Base-by-base conservation (phyloP, 2,329 filamentous ascomycete genomes). In the Alternaria gaisen region DNA sequence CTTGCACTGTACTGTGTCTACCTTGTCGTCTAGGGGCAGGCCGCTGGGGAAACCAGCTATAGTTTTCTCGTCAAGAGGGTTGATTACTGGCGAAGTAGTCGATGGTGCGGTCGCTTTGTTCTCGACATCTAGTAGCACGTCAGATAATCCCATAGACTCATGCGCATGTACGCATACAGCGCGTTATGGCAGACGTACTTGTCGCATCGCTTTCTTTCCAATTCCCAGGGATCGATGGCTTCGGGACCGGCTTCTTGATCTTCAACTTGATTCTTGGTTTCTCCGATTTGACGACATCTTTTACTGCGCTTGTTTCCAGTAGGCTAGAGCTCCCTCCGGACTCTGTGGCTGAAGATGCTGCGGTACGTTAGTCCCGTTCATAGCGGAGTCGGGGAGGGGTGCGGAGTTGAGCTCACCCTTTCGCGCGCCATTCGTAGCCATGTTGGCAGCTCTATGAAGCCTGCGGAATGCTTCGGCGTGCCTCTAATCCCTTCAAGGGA, bases 1-100 rank as follows among this genome's bases (percentile, higher is more conserved):
- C 77, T 95, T 97, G 85, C 94, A 99, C 68, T 82, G 80, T 52
- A 95, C 89, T 10, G 92, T 86, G 65, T 97, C 92, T 11, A 91
- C 87, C 58, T 84, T 85, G 73, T 97, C 94, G 70, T 93, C 90
- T 68, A 97, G 85, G 0, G 93, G 93, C 59, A 90, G 88, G 63
- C 93, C 92, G 47, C 90, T 94, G 4, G 88, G 85, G 78, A 97
- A 97, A 5, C 91, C 91, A 61, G 92, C 88, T 69, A 91, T 87
- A 14, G 91, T 88, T 63, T 84, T 87, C 61, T 93, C 89, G 71
- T 96, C 92, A 53, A 97, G 86, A 54, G 88, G 86, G 70, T 83
- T 85, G 32, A 85, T 76, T 44, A 81, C 69, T 1, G 79, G 79
- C 11, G 78, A 79, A 24, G 69, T 68, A 38, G 63, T 54, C n/a